phyloP scores from a whole-genome alignment of 1,284 basidiomycete species.

The Ustilago xerochloae region DNA sequence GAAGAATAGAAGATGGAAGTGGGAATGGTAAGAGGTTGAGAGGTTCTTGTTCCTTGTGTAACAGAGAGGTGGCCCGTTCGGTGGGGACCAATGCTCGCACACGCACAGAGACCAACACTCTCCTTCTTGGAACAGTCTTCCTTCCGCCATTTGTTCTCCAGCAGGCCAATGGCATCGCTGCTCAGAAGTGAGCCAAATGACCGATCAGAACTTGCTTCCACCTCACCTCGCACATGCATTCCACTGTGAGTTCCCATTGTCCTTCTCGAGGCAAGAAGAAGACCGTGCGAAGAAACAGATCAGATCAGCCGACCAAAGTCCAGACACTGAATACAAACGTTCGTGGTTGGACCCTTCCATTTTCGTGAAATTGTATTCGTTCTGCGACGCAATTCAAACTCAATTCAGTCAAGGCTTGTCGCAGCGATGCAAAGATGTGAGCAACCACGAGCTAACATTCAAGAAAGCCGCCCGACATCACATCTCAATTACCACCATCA shows the following conservation, averaged over 20 bases:
- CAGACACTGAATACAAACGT: slow-evolving; percentile 10
- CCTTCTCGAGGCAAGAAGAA: too few species aligned
- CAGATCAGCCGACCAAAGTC: slow-evolving; percentile 27
- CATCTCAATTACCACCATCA: too few species aligned
- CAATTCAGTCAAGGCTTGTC: too few species aligned
- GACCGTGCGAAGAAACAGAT: slow-evolving; percentile 25
- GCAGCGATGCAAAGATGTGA: too few species aligned
- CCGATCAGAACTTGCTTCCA: slow-evolving; percentile 1
- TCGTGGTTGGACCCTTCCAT: background rate
- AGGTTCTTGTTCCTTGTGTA: background rate
- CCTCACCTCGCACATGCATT: background rate
- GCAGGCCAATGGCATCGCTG: slow-evolving; percentile 1
- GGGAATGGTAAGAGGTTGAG: background rate
- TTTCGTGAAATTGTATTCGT: background rate
- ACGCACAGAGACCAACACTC: slow-evolving; percentile 20
- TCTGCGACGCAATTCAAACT: too few species aligned
- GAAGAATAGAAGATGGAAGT: background rate
- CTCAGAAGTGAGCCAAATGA: background rate
- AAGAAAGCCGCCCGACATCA: too few species aligned
- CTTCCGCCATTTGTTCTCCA: background rate
- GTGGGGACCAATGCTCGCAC: background rate
- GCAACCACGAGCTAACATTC: too few species aligned
- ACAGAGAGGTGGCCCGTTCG: slow-evolving; percentile 24
- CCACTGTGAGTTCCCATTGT: background rate
- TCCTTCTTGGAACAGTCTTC: background rate